Base-by-base conservation (phyloP, 176 grass and related monocot genomes). In the Oryza nivara region DNA sequence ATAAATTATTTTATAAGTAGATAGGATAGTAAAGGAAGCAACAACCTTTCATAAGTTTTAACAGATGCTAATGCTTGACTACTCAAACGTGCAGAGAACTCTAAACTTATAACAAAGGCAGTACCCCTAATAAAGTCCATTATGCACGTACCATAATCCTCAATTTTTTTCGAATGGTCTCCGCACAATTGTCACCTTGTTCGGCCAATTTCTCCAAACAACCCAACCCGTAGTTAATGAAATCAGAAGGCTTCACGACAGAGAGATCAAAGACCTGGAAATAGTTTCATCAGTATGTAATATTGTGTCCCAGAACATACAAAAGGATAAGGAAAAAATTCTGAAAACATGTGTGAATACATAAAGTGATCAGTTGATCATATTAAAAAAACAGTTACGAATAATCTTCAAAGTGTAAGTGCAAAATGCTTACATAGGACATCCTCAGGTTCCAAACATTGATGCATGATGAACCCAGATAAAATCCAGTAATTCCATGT, bases 211-310 rank as follows among this genome's bases (percentile, higher is more conserved):
- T 90, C 74, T 99, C 96, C 86, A 99, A 91, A 89, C 93, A 96
- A 86, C 86, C 61, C 78, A 99, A 89, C 68, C 96, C 96, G 87
- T 96, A 94, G 19, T 46, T 68, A 83, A 99, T 80, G 91, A 99
- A 99, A 79, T 94, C 91, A 88, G 88, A 87, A 83, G 96, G 96
- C 85, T 94, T 89, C 70, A 90, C 86, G 63, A 4, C 64, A 84
- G 92, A 93, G 89, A 99, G 91, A 89, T 99, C 93, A 34, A 99
- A 94, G 58, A 99, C 96, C 96, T 99, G 81, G 1, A 84, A 72
- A 76, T 43, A 25, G 34, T 67, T 78, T 74, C 7, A 44, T 67
- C 38, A 83, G 58, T 58, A 72, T 11, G 17, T 48, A 48, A 7
- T 45, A 36, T 4, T 58, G 22, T 58, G 60, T 73, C 66, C 20